A percentile compares a stretch with the other conserved stretches of the same genome.
phyloP scores from a whole-genome alignment of 495 filamentous ascomycete genomes.

The Usnea hakonensis region DNA sequence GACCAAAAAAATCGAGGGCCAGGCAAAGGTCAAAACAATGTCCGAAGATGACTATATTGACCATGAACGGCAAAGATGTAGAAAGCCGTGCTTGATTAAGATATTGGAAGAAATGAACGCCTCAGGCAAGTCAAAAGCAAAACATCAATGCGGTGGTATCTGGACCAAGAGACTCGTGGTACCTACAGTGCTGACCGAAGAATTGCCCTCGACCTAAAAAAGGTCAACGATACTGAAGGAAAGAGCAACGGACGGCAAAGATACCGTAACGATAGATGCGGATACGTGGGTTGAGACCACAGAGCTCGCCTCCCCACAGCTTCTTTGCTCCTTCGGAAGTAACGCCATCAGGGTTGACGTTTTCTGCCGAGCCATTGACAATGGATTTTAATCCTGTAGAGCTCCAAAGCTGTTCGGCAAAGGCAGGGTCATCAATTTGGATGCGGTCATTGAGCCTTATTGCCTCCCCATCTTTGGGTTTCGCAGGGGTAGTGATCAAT shows the following conservation, averaged over 20 bases:
- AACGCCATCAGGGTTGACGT: conserved; percentile 25
- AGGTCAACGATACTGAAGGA: not conserved
- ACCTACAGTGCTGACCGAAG: conserved; percentile 80
- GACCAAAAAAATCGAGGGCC: conserved; percentile 38
- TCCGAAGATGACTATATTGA: not conserved
- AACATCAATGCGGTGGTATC: not conserved
- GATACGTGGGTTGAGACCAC: conserved; percentile 88
- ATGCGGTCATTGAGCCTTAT: conserved; percentile 86
- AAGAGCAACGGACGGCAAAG: not conserved
- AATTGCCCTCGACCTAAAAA: conserved; percentile 57
- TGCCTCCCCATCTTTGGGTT: conserved; percentile 78
- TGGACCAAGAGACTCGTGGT: not conserved
- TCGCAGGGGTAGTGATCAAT: conserved; percentile 71
- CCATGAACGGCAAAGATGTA: not conserved
- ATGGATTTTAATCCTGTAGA: conserved; percentile 51
- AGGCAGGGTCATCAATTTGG: conserved; percentile 67
- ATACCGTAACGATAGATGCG: conserved; percentile 82
- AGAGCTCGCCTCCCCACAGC: conserved; percentile 71
- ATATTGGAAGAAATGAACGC: conserved; percentile 7
- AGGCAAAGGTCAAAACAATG: not conserved
- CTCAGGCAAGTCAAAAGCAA: not conserved
- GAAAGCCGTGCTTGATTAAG: not conserved
- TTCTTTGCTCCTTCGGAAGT: conserved; percentile 27
- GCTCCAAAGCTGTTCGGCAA: conserved; percentile 68
- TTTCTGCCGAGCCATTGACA: conserved; percentile 22